A percentile compares a stretch with the other conserved stretches of the same genome.
Evolutionary conservation across 768 basidiomycete species (phyloP).

Genomic region (Trametes sanguinea): DNA sequence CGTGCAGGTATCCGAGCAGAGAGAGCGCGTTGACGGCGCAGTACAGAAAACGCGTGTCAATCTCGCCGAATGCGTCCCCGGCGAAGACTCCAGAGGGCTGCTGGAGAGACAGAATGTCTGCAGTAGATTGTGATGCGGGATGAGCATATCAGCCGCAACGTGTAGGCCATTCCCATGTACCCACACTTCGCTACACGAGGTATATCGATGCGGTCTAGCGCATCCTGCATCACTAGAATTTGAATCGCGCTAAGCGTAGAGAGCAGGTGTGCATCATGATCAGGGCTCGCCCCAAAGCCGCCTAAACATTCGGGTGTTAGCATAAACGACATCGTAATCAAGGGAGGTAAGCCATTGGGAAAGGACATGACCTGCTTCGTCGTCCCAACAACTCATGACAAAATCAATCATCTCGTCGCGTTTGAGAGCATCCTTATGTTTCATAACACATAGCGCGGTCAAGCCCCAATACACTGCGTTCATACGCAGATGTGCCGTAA

Average conservation of each 20-base stretch:
- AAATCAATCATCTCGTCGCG: conserved; percentile 84
- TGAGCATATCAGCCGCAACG: background rate
- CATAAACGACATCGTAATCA: no score
- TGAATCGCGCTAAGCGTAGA: conserved; percentile 92
- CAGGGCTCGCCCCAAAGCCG: conserved; percentile 89
- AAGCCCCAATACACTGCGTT: conserved; percentile 98
- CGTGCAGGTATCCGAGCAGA: conserved; percentile 72
- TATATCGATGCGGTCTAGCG: conserved; percentile 68
- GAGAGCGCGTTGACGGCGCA: conserved; percentile 84
- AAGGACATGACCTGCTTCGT: conserved; percentile 66
- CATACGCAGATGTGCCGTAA: conserved; percentile 90
- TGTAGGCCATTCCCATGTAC: conserved; percentile 28
- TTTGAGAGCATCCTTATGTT: conserved; percentile 73
- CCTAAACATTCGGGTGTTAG: conserved; percentile 48
- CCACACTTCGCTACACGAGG: conserved; percentile 75
- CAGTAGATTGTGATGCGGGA: background rate
- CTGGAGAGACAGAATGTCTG: conserved; percentile 85
- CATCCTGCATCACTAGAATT: conserved; percentile 83
- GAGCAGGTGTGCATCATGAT: conserved; percentile 88
- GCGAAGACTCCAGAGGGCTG: conserved; percentile 86
- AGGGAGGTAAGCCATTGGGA: conserved; percentile 3
- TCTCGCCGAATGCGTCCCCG: conserved; percentile 90
- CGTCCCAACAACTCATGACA: conserved; percentile 95
- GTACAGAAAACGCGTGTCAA: conserved; percentile 89
- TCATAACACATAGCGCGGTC: conserved; percentile 84